These are phyloP conservation scores for Hymenoscyphus fructigenus DNA, from an alignment of 2,329 filamentous ascomycete species.

Conservation along the genomic window DNA sequence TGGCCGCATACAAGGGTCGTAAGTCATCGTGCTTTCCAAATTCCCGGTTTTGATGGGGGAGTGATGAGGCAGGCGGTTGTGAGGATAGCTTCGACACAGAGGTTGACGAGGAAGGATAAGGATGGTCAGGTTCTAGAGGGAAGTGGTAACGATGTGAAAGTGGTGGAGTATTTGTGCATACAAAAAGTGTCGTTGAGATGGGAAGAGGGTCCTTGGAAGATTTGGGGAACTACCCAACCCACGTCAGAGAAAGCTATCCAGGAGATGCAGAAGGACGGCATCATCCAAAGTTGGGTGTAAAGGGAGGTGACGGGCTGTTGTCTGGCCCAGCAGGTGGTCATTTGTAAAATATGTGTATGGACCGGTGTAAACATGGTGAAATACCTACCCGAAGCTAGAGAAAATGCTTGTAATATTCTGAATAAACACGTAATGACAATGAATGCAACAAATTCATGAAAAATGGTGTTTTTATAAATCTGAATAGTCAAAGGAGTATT, in stretches of 20 bases:
- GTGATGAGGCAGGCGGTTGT: slow-evolving; percentile 60
- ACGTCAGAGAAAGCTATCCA: slow-evolving; percentile 44
- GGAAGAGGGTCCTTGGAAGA: slow-evolving; percentile 54
- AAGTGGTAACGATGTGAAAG: slow-evolving; percentile 50
- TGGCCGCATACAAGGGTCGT: slow-evolving; percentile 34
- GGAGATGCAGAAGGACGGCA: slow-evolving; percentile 18
- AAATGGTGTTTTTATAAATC: too few relatives aligned
- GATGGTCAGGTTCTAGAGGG: slow-evolving; percentile 44
- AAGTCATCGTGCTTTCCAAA: slow-evolving; percentile 52
- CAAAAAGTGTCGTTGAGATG: slow-evolving; percentile 47
- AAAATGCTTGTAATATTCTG: background rate
- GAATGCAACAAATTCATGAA: too few relatives aligned
- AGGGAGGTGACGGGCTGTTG: background rate
- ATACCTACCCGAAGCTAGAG: background rate
- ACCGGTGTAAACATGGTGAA: slow-evolving; percentile 5
- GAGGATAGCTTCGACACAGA: slow-evolving; percentile 56
- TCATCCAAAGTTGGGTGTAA: background rate
- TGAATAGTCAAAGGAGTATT: background rate
- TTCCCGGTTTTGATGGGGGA: slow-evolving; percentile 44
- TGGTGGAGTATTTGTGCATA: slow-evolving; percentile 65
- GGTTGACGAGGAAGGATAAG: slow-evolving; percentile 41
- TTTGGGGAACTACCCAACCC: slow-evolving; percentile 63
- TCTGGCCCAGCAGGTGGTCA: background rate
- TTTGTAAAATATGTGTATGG: slow-evolving; percentile 5
- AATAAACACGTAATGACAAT: background rate